Evolutionary conservation across 108 stramenopile genomes (phyloP).

Genomic region (Chaetoceros muelleri): DNA sequence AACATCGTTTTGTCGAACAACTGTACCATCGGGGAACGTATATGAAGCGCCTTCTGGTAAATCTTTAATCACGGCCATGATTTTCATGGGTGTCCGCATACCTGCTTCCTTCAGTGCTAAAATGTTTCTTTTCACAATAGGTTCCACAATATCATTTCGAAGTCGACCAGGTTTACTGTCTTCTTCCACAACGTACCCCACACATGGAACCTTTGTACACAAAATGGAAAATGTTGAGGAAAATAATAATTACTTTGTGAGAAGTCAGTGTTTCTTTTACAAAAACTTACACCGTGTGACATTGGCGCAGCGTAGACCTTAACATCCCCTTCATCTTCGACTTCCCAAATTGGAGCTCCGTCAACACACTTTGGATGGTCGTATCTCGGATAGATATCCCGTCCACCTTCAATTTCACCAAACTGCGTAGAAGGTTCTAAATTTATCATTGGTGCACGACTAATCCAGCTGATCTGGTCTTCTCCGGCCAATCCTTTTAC

Average conservation of each 20-base stretch:
- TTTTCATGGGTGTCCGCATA: constrained; percentile 71
- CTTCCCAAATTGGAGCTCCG: constrained; percentile 80
- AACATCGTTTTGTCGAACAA: constrained; percentile 68
- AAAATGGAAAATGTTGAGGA: too few relatives aligned
- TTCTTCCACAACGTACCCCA: constrained; percentile 90
- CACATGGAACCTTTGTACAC: too few relatives aligned
- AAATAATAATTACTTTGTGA: too few relatives aligned
- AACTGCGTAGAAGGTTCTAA: constrained; percentile 36
- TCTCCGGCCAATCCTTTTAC: constrained; percentile 47
- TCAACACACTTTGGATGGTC: constrained; percentile 53
- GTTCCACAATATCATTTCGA: constrained; percentile 58
- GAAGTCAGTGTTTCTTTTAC: too few relatives aligned
- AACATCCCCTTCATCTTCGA: constrained; percentile 70
- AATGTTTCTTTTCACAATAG: constrained; percentile 66
- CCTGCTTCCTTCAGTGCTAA: constrained; percentile 54
- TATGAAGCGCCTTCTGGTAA: constrained; percentile 55
- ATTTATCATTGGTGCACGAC: constrained; percentile 41
- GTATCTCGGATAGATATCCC: constrained; percentile 68
- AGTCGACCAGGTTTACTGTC: constrained; percentile 67
- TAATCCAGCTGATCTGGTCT: constrained; percentile 63
- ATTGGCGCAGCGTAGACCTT: constrained; percentile 85
- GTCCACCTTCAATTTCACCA: constrained; percentile 46
- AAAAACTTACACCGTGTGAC: constrained; percentile 88
- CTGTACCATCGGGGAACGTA: constrained; percentile 89
- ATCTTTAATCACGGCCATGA: constrained; percentile 77